Evolutionary conservation across 2,329 filamentous ascomycete genomes (phyloP).

Genomic region (Meredithiella fracta): DNA sequence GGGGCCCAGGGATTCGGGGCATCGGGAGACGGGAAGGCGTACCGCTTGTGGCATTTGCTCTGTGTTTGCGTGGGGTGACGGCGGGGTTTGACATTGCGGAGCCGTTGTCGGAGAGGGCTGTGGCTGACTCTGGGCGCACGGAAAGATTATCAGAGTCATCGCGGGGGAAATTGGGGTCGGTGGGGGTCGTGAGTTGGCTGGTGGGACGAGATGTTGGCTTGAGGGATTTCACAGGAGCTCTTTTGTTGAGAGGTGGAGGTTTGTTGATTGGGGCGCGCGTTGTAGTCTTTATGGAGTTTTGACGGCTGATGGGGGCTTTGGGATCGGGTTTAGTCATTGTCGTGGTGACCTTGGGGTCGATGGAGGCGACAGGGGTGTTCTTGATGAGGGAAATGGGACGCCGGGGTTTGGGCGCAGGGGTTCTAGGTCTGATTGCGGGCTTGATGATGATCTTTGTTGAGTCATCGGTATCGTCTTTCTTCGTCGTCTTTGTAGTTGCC

Average conservation of each 20-base stretch:
- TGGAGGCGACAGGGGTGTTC: slow-evolving; percentile 6
- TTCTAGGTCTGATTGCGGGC: slow-evolving; percentile 10
- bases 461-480: not conserved
- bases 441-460: not conserved
- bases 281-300: slow-evolving; percentile 7
- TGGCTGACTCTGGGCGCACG: not conserved
- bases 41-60: slow-evolving; percentile 13
- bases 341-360: not conserved
- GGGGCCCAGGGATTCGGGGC: slow-evolving; percentile 24
- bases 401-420: slow-evolving; percentile 8
- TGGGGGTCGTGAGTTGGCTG: not conserved
- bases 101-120: not conserved
- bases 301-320: slow-evolving; percentile 1
- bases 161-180: not conserved
- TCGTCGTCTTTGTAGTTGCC: not conserved
- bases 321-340: not conserved
- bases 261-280: not conserved
- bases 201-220: not conserved
- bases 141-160: slow-evolving; percentile 7
- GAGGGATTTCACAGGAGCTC: not conserved
- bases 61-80: not conserved
- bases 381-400: slow-evolving; percentile 11
- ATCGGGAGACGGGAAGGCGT: slow-evolving; percentile 22
- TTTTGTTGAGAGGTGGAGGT: not conserved
- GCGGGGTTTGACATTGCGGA: slow-evolving; percentile 4